phyloP scores from a whole-genome alignment of 371 early-diverging fungal species.

The Mortierella sp. region DNA sequence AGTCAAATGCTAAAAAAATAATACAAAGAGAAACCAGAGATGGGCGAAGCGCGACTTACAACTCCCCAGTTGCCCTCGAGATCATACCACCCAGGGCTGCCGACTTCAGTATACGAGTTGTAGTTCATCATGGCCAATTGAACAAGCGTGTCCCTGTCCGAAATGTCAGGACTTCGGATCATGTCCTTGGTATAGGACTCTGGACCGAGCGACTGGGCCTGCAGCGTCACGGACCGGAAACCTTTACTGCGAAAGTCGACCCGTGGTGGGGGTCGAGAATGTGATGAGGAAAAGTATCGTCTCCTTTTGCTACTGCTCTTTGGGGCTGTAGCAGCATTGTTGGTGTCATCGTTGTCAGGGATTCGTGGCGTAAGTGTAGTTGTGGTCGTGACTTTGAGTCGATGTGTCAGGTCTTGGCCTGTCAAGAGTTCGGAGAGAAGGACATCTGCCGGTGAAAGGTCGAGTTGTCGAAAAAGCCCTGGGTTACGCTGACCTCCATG shows the following conservation, averaged over 20 bases:
- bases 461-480: conserved; percentile 57
- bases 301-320: conserved; percentile 6
- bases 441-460: conserved; percentile 29
- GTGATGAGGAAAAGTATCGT: conserved; percentile 2
- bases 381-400: conserved; percentile 41
- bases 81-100: conserved; percentile 77
- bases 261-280: neutral
- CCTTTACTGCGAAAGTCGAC: conserved; percentile 16
- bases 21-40: neutral
- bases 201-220: conserved; percentile 73
- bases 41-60: conserved; percentile 54
- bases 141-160: conserved; percentile 50
- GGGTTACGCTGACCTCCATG: conserved; percentile 53
- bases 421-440: conserved; percentile 27
- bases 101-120: conserved; percentile 56
- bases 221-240: conserved; percentile 35
- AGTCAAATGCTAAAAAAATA: too few species aligned
- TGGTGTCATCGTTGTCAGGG: neutral
- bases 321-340: neutral
- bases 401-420: conserved; percentile 34
- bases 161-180: conserved; percentile 48
- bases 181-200: conserved; percentile 72
- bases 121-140: conserved; percentile 56
- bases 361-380: conserved; percentile 29
- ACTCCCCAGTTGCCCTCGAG: conserved; percentile 77